These are phyloP conservation scores for Colletotrichum tropicale DNA, from an alignment of 2,329 filamentous ascomycete species.

Conservation along the genomic window DNA sequence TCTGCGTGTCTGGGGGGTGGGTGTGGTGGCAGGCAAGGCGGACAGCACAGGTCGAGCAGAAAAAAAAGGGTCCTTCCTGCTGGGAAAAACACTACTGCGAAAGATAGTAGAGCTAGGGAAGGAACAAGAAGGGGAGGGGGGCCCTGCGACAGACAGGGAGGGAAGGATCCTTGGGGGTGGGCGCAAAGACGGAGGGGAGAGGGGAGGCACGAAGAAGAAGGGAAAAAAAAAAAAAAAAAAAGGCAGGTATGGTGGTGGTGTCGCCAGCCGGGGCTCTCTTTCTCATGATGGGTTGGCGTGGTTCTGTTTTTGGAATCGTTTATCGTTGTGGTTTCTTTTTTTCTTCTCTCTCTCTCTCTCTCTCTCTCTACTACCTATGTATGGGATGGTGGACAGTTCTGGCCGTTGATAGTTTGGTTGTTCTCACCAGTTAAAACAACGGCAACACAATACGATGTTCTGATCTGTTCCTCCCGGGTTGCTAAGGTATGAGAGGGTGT, in stretches of 20 bases:
- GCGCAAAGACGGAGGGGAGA: not conserved
- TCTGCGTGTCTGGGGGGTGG: not conserved
- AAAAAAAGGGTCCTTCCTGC: conserved; percentile 8
- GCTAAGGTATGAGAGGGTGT: not conserved
- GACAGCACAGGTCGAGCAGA: not conserved
- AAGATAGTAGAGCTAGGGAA: not conserved
- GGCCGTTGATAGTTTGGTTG: not conserved
- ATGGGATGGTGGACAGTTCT: not conserved
- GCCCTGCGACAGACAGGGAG: conserved; percentile 3
- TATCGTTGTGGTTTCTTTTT: not conserved
- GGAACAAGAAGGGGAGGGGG: not conserved
- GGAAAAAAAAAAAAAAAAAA: not conserved
- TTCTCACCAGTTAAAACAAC: not conserved
- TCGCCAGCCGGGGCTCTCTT: not conserved
- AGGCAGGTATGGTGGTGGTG: not conserved
- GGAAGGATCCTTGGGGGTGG: conserved; percentile 5
- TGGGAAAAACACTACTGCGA: not conserved
- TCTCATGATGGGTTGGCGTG: not conserved
- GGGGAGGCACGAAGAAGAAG: not conserved
- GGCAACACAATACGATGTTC: not conserved
- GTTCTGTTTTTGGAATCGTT: not conserved
- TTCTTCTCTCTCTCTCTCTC: not conserved
- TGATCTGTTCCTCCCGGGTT: not conserved
- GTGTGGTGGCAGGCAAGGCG: conserved; percentile 5
- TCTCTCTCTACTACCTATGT: not conserved